These are phyloP conservation scores for Podila minutissima DNA, from an alignment of 192 early-diverging fungal species.

Conservation along the genomic window DNA sequence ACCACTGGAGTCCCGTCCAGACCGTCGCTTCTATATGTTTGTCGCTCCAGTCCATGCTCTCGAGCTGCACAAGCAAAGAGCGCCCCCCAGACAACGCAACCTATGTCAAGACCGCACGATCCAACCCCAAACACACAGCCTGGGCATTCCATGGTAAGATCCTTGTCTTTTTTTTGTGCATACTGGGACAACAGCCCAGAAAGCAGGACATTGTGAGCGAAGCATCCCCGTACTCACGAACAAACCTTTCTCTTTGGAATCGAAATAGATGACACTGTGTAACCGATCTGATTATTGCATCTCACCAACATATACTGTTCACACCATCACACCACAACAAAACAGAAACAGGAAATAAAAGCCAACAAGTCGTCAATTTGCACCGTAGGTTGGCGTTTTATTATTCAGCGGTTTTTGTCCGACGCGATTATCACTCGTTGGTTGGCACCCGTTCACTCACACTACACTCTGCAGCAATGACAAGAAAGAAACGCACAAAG, in stretches of 20 bases:
- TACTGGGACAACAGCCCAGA: not conserved
- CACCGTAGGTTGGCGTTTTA: too few relatives aligned
- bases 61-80: constrained; percentile 73
- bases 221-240: too few relatives aligned
- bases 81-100: constrained; percentile 65
- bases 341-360: not conserved
- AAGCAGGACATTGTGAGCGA: too few relatives aligned
- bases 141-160: constrained; percentile 66
- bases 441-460: too few relatives aligned
- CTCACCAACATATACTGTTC: too few relatives aligned
- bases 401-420: too few relatives aligned
- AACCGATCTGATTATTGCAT: not conserved
- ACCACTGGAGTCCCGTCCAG: constrained; percentile 93
- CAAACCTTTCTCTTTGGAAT: not conserved
- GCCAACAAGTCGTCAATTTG: not conserved
- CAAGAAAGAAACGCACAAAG: too few relatives aligned
- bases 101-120: constrained; percentile 61
- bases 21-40: constrained; percentile 91
- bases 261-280: constrained; percentile 38
- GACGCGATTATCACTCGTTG: too few relatives aligned
- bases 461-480: too few relatives aligned
- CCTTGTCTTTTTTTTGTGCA: not conserved
- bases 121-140: constrained; percentile 66
- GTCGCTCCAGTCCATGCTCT: constrained; percentile 92
- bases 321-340: not conserved